These are phyloP conservation scores for Talaromyces borbonicus DNA, from an alignment of 495 filamentous ascomycete species.

Conservation along the genomic window DNA sequence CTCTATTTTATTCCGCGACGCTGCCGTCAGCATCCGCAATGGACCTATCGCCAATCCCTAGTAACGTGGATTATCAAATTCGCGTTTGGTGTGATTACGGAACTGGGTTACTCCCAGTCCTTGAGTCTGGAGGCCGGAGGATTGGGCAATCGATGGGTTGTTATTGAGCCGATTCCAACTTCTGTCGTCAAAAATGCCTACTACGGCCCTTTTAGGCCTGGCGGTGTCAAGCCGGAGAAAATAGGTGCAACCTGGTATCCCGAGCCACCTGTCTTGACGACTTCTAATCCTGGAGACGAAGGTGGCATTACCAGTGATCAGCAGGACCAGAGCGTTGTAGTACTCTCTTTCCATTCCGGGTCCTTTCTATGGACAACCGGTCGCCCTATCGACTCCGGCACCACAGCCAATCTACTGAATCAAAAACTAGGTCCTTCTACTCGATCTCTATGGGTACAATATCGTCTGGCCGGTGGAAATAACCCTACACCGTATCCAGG, in stretches of 20 bases:
- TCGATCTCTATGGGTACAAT: slow-evolving; percentile 12
- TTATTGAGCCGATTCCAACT: neutral
- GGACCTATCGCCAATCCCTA: neutral
- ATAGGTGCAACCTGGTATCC: slow-evolving; percentile 16
- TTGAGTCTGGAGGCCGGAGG: neutral
- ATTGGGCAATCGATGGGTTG: neutral
- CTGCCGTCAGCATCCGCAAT: neutral
- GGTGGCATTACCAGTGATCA: neutral
- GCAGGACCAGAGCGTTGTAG: slow-evolving; percentile 6
- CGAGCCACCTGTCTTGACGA: neutral
- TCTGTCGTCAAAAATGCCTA: slow-evolving; percentile 5
- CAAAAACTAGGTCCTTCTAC: slow-evolving; percentile 6
- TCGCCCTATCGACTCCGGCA: slow-evolving; percentile 8
- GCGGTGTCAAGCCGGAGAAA: slow-evolving; percentile 9
- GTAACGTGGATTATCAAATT: neutral
- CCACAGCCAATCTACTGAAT: slow-evolving; percentile 6
- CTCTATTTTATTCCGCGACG: neutral
- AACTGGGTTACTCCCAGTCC: neutral
- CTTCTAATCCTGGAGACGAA: too few species aligned
- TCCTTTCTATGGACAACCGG: slow-evolving; percentile 9
- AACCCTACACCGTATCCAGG: neutral
- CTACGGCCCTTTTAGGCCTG: slow-evolving; percentile 2
- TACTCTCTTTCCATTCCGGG: slow-evolving; percentile 13
- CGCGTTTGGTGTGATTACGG: neutral
- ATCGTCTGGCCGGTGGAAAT: slow-evolving; percentile 10